Base-by-base conservation (phyloP, 495 filamentous ascomycete species). In the Penicillium angulare region DNA sequence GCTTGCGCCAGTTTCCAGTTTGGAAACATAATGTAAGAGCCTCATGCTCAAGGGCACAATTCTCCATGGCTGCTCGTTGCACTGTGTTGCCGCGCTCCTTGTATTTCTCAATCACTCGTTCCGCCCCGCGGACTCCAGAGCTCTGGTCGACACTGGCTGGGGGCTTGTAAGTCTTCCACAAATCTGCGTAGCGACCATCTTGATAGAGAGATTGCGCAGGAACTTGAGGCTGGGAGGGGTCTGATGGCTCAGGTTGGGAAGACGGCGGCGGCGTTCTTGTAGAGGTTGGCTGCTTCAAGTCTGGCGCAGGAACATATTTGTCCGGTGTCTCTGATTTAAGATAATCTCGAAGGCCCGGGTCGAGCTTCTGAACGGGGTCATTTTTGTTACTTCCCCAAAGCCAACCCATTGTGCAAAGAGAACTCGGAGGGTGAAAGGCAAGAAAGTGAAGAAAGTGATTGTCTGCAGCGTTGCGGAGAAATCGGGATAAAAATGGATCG, bases 121-220 rank as follows among this genome's bases (percentile, higher is more conserved):
- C 83, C 24, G 82, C 83, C 60, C 86, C 87, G 35, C 59, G 56
- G 18, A 59, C 35, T 26, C 61, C 60, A 29, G 80, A 75, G 20
- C 74, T 73, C 50, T 95, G 84, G 41, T 90, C 62, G 21, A 21
- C 68, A 20, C 81, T 75, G 2, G 67, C 55, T 8, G 82, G 81
- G 1, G 92, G 81, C 44, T 79, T 75, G 79, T 98, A 97, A 38
- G 80, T 87, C 65, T 85, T 87, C 93, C 93, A 98, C 24, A 98
- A 78, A 73, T 96, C 80, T 39, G 91, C 90, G 67, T 97, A 97
- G 50, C 93, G 88, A 52, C 90, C 91, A 70, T 97, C 93, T 55
- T 72, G 80, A 64, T 69, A 87, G 17, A 85, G 74, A 5, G 84
- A 86, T 50, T 80, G 71, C 33, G 70, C 50, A 7, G 84, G 83